Percentiles rank a stretch among this genome's conserved stretches.
Conservation (phyloP, 140 eudicot species). For the Anethum foeniculum region DNA sequence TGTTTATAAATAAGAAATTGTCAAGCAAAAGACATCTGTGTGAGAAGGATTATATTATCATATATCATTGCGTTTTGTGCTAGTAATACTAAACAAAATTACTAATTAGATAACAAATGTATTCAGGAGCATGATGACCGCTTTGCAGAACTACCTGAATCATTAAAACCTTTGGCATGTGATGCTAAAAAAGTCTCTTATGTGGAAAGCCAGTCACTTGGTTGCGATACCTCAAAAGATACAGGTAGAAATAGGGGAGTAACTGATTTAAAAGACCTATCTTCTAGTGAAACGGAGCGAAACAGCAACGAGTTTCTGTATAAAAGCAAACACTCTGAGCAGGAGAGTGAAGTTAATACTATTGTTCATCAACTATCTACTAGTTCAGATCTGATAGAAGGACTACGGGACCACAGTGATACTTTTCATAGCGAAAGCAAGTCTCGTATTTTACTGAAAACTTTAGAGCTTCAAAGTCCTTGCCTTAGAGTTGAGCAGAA, state of each 20-base stretch:
- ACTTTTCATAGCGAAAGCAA: neutral
- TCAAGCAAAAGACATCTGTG: neutral
- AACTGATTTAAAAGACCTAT: conserved; percentile 5
- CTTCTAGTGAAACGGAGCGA: conserved; percentile 10
- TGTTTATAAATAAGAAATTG: neutral
- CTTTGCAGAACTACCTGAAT: conserved; percentile 22
- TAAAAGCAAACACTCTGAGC: conserved; percentile 9
- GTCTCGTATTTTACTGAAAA: neutral
- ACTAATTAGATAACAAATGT: neutral
- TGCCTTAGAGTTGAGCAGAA: neutral
- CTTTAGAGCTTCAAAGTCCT: neutral
- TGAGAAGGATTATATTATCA: neutral
- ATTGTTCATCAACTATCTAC: conserved; percentile 6
- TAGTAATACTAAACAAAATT: neutral
- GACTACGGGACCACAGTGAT: neutral
- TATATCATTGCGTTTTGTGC: neutral
- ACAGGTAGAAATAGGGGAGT: conserved; percentile 13
- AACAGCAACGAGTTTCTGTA: conserved; percentile 9
- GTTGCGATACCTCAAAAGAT: conserved; percentile 19
- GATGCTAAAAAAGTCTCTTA: conserved; percentile 7
- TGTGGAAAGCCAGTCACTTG: conserved; percentile 15
- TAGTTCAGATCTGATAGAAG: neutral
- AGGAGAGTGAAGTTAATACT: conserved; percentile 18
- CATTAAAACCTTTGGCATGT: conserved; percentile 8
- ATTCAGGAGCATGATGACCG: conserved; percentile 28